These are phyloP conservation scores for Aspergillus sergii DNA, from an alignment of 2,329 filamentous ascomycete genomes.

Conservation along the genomic window DNA sequence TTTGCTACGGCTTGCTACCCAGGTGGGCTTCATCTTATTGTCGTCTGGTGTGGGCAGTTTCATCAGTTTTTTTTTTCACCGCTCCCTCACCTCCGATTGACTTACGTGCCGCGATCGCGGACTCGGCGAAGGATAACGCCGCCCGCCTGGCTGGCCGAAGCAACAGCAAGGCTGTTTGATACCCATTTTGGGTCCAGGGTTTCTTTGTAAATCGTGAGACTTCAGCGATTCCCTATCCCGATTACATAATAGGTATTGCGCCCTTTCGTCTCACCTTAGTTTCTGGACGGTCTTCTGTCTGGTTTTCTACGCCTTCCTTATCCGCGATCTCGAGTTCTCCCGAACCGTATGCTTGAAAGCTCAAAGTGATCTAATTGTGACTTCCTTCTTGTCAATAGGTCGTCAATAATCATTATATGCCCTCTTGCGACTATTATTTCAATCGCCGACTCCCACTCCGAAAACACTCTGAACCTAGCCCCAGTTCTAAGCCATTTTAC, in stretches of 20 bases:
- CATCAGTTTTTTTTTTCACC: neutral
- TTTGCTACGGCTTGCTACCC: neutral
- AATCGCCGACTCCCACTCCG: neutral
- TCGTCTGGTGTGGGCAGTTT: neutral
- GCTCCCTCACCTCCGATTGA: slow-evolving; percentile 5
- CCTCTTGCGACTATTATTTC: neutral
- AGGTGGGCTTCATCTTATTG: neutral
- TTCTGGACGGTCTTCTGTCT: neutral
- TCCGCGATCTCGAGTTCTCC: neutral
- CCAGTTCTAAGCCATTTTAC: neutral
- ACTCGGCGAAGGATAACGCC: slow-evolving; percentile 23
- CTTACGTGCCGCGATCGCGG: slow-evolving; percentile 18
- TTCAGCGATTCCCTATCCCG: neutral
- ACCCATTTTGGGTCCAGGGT: neutral
- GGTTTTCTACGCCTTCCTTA: neutral
- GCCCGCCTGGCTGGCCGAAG: slow-evolving; percentile 13
- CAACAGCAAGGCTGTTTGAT: slow-evolving; percentile 1
- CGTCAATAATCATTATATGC: neutral
- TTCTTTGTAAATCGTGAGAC: neutral
- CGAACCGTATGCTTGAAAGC: neutral
- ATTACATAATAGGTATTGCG: slow-evolving; percentile 4
- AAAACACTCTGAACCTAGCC: neutral
- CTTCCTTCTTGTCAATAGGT: neutral
- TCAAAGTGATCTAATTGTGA: neutral
- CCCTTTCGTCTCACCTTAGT: neutral